Evolutionary conservation across 148 eudicot genomes (phyloP), one percentile per base, ranked within the genome.

Genomic region (Pouteria glomerata): DNA sequence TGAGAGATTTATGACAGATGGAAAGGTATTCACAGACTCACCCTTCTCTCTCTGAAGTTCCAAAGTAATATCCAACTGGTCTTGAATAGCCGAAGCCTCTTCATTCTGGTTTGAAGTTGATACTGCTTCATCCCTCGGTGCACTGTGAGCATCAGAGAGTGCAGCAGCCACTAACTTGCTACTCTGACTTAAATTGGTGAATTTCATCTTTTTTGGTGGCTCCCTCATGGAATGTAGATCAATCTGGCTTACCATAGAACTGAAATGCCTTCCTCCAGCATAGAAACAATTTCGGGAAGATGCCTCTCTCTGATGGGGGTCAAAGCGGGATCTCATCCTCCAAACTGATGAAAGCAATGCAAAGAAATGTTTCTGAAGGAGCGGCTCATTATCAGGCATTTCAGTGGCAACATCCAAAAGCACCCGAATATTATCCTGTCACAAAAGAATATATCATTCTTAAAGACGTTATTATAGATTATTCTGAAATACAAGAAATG

Each of bases 331-430:
- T 62, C 75, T 73, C 75, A 77, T 73, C 75, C 87, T 90, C 97
- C 97, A 96, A 30, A 76, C 83, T 55, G 97, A 76, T 69, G 89
- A 84, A 64, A 96, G 85, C 70, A 96, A 68, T 44, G 90, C 78
- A 76, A 85, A 85, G 77, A 96, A 96, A 80, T 96, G 99, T 72
- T 79, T 83, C 71, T 92, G 99, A 78, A 92, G 80, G 69, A 92
- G 97, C 45, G 85, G 80, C 80, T 90, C 99, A 58, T 83, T 76
- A 77, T 90, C 99, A 31, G 93, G 92, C 63, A 85, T 78, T 68
- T 88, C 90, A 79, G 88, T 85, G 27, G 86, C 91, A 80, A 82
- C 81, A 83, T 81, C 96, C 80, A 92, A 80, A 77, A 96, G 87
- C 66, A 80, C 74, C 66, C 83, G 86, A 61, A 92, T 73, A 77